A percentile compares a stretch with the other conserved stretches of the same genome.
Evolutionary conservation across 1,284 basidiomycete species (phyloP).

Genomic region (Vanrija humicola): DNA sequence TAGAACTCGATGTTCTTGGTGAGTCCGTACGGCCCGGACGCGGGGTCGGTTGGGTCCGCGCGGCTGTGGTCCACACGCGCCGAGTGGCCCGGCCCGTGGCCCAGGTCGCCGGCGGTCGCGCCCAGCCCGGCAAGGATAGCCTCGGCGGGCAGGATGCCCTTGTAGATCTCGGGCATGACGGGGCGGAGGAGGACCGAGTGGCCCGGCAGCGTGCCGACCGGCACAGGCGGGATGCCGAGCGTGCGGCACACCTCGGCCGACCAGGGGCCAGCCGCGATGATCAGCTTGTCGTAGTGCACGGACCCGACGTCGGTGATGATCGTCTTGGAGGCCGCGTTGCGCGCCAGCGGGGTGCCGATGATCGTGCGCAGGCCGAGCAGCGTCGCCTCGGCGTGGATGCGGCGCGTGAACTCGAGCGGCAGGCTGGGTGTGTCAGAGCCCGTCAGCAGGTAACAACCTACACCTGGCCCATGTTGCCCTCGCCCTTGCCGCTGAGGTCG

Average conservation of each 20-base stretch:
- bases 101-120: background rate
- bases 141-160: slow-evolving; percentile 7
- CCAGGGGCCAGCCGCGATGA: slow-evolving; percentile 15
- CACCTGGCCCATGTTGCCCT: slow-evolving; percentile 6
- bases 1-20: slow-evolving; percentile 10
- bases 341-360: slow-evolving; percentile 5
- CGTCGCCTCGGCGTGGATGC: slow-evolving; percentile 4
- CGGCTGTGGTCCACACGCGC: too few relatives aligned
- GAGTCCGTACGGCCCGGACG: background rate
- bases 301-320: slow-evolving; percentile 5
- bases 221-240: slow-evolving; percentile 6
- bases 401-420: slow-evolving; percentile 8
- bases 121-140: slow-evolving; percentile 10
- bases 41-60: background rate
- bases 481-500: background rate
- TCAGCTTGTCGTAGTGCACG: slow-evolving; percentile 8
- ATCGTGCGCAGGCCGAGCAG: slow-evolving; percentile 9
- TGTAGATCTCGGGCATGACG: background rate
- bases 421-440: slow-evolving; percentile 1
- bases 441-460: too few relatives aligned
- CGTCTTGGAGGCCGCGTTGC: background rate
- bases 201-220: slow-evolving; percentile 7
- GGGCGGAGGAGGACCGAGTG: slow-evolving; percentile 7
- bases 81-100: background rate
- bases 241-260: slow-evolving; percentile 8